phyloP scores from a whole-genome alignment of 2,329 filamentous ascomycete species.

The Alternaria arbusti region DNA sequence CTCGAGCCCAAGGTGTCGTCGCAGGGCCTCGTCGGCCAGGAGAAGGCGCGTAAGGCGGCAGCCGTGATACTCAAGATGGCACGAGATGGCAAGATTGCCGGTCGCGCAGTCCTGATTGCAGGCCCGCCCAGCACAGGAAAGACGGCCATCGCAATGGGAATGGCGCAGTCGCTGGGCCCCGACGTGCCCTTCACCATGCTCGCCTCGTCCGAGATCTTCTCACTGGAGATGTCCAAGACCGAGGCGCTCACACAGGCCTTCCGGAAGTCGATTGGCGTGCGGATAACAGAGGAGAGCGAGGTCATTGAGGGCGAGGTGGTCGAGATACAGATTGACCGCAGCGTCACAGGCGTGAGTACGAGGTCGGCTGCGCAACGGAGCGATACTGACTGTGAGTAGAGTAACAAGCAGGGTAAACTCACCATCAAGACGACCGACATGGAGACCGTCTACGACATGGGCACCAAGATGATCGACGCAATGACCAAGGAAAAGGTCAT shows the following conservation, averaged over 20 bases:
- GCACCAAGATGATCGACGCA: conserved; percentile 98
- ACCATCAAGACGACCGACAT: conserved; percentile 99
- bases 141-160: conserved; percentile 97
- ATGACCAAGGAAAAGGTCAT: conserved; percentile 99
- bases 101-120: conserved; percentile 90
- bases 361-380: background rate
- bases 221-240: conserved; percentile 98
- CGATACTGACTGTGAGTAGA: conserved; percentile 51
- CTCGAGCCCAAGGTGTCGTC: conserved; percentile 84
- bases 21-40: conserved; percentile 93
- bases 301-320: conserved; percentile 99
- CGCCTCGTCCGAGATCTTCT: conserved; percentile 96
- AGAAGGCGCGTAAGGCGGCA: conserved; percentile 94
- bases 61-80: conserved; percentile 98
- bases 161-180: conserved; percentile 92
- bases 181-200: conserved; percentile 98
- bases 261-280: conserved; percentile 95
- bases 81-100: conserved; percentile 97
- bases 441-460: conserved; percentile 99
- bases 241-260: conserved; percentile 99
- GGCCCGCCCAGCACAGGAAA: conserved; percentile 97
- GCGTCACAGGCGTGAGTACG: conserved; percentile 77
- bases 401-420: conserved; percentile 97
- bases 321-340: conserved; percentile 97
- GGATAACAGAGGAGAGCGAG: conserved; percentile 98